Conservation (phyloP, 1,284 basidiomycete species). For the Leccinum fallax region DNA sequence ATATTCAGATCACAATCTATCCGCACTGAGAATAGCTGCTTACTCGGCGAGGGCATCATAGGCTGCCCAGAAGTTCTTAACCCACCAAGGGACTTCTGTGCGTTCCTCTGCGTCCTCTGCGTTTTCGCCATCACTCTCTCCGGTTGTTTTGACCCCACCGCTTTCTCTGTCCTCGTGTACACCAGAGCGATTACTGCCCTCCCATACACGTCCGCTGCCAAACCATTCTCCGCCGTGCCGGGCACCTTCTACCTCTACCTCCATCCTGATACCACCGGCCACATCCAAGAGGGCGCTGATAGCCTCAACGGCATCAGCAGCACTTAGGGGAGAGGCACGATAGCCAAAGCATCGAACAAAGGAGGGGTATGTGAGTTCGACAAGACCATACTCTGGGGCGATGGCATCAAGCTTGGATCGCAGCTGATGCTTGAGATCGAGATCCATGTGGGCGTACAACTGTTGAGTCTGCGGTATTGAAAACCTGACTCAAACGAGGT, state of each 20-base stretch:
- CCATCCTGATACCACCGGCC: constrained; percentile 86
- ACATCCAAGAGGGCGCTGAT: constrained; percentile 88
- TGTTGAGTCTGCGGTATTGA: constrained; percentile 94
- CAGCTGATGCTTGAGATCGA: constrained; percentile 86
- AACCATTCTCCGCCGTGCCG: constrained; percentile 92
- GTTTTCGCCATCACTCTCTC: constrained; percentile 37
- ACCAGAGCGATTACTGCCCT: constrained; percentile 45
- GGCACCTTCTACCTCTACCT: constrained; percentile 84
- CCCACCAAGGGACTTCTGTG: constrained; percentile 74
- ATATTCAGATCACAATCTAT: constrained; percentile 1
- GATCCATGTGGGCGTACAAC: constrained; percentile 94
- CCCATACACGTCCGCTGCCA: constrained; percentile 70
- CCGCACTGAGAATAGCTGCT: constrained; percentile 37
- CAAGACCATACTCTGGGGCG: constrained; percentile 95
- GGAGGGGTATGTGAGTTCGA: constrained; percentile 91
- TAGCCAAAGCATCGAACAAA: constrained; percentile 94
- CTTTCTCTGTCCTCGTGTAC: constrained; percentile 48
- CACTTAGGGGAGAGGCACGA: constrained; percentile 82
- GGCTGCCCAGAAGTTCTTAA: constrained; percentile 91
- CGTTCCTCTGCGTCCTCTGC: constrained; percentile 42
- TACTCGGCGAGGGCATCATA: constrained; percentile 90
- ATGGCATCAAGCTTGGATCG: constrained; percentile 85
- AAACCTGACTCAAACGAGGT: constrained; percentile 56
- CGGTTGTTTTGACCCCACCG: constrained; percentile 22
- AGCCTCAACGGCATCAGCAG: constrained; percentile 93